Evolutionary conservation across 176 grass and related monocot genomes (phyloP), one percentile per base, ranked within the genome.

Genomic region (Aegilops umbellulata): DNA sequence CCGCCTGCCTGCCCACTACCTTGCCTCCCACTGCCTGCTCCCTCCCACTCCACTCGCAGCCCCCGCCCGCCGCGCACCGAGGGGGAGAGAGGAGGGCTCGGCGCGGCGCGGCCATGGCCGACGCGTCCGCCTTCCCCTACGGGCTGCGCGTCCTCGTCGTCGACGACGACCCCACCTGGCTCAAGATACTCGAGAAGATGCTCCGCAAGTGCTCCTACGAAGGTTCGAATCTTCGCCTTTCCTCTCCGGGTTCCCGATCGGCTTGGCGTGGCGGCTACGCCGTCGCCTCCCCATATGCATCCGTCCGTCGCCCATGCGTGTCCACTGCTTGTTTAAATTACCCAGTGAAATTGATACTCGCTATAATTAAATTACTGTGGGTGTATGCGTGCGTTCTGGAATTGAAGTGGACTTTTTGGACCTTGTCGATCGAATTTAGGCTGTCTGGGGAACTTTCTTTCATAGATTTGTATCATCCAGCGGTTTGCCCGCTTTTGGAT

Each of bases 101-200:
- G 78, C 66, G 80, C 84, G 82, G 85, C 77, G 49, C 55, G 76
- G 84, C 67, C 57, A 72, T 92, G 63, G 26, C 87, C 70, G 89
- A 95, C 82, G 88, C 88, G 65, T 84, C 91, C 49, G 94, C 82
- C 73, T 99, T 99, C 70, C 97, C 97, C 9, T 79, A 92, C 71
- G 97, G 97, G n/a, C 97, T 99, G 71, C 94, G 97, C 61, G 94
- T 99, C 62, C 85, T 99, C 69, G 92, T 99, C 51, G 97, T 99
- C 9, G 97, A 99, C 67, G 97, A 99, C 53, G 97, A 99, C 72
- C 97, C 94, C 10, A 99, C 97, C 1, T 99, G 97, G 97, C 85
- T 99, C 84, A 99, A 99, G 92, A 99, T 99, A 82, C 87, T 99
- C 57, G 97, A 99, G 87, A 99, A 99, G 94, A 99, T 99, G 97